Base-by-base conservation (phyloP, 805 yeast species). In the Lipomyces chichibuensis region DNA sequence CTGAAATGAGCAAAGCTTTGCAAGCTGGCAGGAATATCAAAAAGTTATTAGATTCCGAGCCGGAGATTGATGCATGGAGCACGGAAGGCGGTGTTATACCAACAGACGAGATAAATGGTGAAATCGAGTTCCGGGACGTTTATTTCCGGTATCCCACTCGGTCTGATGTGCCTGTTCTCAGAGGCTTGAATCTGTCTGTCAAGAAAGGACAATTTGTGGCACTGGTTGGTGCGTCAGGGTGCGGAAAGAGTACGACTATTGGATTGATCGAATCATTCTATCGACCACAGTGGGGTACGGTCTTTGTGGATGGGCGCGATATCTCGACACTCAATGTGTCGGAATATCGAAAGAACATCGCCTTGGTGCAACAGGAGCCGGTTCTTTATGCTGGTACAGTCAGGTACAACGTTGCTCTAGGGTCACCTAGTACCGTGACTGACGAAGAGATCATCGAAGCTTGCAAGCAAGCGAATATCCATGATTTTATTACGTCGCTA, bases 161-260 rank as follows among this genome's bases (percentile, higher is more conserved):
- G 17, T 72, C 73, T 3, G 73, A 75, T 43, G 75, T 75, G 14
- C 70, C 74, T 11, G 74, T 75, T n/a, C 68, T 76, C 17, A 67
- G 69, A 11, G 75, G 76, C 59, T 63, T 76, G 55, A 66, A 70
- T 55, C 66, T 76, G 51, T 61, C 57, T 7, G 64, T 76, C 85
- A 92, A 92, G 13, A 89, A 94, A 3, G 97, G 97, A 5, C 79
- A 87, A 73, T 91, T 89, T 73, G 94, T 92, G 52, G 97, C 97
- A 9, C 85, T 92, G 71, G 97, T 92, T n/a, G 97, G 97, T 1
- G 88, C 96, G 93, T 3, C 88, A 90, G 29, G 97, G 2, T 74
- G 76, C 25, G 92, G 56, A 76, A 81, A 5, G 62, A 65, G 71
- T 55, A 73, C 75, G 0, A 81, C 87, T 6, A 81, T 87, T 3